phyloP scores from a whole-genome alignment of 2,329 filamentous ascomycete species.

The Aspergillus amoenus region DNA sequence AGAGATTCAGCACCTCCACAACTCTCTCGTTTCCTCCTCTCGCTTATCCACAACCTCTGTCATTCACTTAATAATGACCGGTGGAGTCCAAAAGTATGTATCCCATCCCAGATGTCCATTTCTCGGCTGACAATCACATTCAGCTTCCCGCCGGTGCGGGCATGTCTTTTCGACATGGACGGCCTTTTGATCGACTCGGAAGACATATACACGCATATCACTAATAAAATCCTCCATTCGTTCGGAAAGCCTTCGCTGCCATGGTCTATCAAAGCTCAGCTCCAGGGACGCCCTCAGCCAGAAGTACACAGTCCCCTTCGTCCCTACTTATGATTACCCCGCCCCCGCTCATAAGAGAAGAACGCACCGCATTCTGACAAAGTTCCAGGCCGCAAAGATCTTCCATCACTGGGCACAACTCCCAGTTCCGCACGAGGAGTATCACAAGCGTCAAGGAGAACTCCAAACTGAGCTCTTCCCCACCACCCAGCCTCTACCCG shows the following conservation, averaged over 20 bases:
- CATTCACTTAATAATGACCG: conserved; percentile 1
- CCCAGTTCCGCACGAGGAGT: conserved; percentile 71
- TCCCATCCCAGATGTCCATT: no score
- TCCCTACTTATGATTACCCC: background rate
- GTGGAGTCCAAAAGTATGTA: conserved; percentile 8
- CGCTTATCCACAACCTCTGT: background rate
- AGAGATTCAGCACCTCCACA: background rate
- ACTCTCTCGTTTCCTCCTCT: conserved; percentile 1
- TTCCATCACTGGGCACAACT: conserved; percentile 83
- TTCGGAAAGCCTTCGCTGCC: conserved; percentile 75
- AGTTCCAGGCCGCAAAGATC: conserved; percentile 55
- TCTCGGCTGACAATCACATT: background rate
- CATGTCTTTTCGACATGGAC: conserved; percentile 98
- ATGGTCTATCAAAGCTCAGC: conserved; percentile 89
- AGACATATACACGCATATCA: conserved; percentile 80
- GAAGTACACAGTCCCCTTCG: conserved; percentile 38
- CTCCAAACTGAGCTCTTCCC: conserved; percentile 75
- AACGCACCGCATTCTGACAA: conserved; percentile 1
- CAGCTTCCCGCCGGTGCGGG: conserved; percentile 76
- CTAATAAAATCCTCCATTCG: conserved; percentile 76
- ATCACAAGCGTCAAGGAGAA: conserved; percentile 56
- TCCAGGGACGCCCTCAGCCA: conserved; percentile 67
- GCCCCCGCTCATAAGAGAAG: background rate
- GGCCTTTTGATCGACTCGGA: conserved; percentile 92
- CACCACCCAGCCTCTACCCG: conserved; percentile 71